Base-by-base conservation (phyloP, 2,329 filamentous ascomycete species). In the Claviceps capensis region DNA sequence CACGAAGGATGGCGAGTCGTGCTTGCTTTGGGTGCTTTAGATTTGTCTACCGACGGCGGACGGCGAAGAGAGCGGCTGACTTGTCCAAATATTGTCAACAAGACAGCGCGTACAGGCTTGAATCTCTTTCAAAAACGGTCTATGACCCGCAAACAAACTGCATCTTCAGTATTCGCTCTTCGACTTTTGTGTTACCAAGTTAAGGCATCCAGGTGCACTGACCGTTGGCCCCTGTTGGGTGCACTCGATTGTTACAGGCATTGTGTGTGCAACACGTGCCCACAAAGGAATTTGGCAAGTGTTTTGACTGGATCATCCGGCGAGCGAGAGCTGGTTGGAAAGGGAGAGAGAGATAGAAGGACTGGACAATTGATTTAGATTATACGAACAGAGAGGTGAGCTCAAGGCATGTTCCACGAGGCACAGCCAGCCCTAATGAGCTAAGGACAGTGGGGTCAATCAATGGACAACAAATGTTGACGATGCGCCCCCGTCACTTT, bases 141-240 rank as follows among this genome's bases (percentile, higher is more conserved):
- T 17, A n/a, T 40, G 42, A 26, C 42, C 19, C 42, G 47, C 36
- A 40, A 17, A 41, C 46, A 19, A 42, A 36, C 6, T 50, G 40
- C 42, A 26, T 45, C 19, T 34, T 49, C 16, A 49, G 40, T 26
- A 49, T 43, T 40, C 38, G 38, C 40, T 11, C 48, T 49, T 19
- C 22, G 41, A 43, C 5, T 14, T 43, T 43, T 52, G 51, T 52
- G 51, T 36, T 30, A 46, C 51, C 34, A 38, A 19, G 26, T 41
- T 41, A 49, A 49, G 41, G 47, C 47, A 52, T 48, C 50, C 50
- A 52, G 45, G 45, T 48, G 47, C 50, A 48, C 41, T 30, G 50
- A 52, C 36, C 22, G 45, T 42, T 48, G 22, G 14, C 47, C 38
- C 48, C 38, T 42, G 38, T 43, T 49, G 22, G 48, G 48, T 49